phyloP scores from a whole-genome alignment of 139 green algal genomes.

The Pycnococcus provasolii region DNA sequence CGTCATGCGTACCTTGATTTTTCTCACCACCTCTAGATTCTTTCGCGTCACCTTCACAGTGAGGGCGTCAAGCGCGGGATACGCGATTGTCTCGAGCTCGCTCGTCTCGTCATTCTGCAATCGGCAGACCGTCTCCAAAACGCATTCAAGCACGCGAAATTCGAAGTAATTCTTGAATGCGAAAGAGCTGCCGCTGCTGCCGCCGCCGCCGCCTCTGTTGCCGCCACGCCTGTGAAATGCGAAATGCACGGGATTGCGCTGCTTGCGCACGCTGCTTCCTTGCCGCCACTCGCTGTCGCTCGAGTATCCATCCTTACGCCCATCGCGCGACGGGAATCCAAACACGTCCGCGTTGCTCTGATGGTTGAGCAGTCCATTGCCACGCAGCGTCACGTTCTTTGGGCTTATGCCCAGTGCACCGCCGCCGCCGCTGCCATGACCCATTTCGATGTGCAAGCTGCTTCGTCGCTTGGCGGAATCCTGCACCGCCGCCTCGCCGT shows the following conservation, averaged over 20 bases:
- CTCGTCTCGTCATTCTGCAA: constrained; percentile 52
- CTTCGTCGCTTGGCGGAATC: not conserved
- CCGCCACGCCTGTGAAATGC: no score
- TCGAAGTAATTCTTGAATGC: constrained; percentile 25
- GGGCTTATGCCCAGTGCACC: not conserved
- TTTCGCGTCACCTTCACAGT: constrained; percentile 64
- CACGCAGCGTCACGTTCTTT: no score
- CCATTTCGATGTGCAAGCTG: no score
- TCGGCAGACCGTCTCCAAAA: constrained; percentile 31
- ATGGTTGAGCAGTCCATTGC: no score
- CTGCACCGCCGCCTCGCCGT: not conserved
- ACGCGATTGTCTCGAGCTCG: constrained; percentile 68
- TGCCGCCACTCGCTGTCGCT: not conserved
- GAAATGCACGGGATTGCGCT: constrained; percentile 1
- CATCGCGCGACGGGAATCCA: no score
- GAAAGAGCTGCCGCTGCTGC: constrained; percentile 1
- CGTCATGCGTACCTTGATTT: constrained; percentile 66
- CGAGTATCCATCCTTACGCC: not conserved
- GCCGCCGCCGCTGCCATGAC: constrained; percentile 12
- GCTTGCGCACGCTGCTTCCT: not conserved
- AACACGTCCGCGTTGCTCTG: no score
- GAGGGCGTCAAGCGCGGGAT: constrained; percentile 74
- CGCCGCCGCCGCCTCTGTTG: not conserved
- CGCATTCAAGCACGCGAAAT: constrained; percentile 31
- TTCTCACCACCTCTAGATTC: constrained; percentile 80